These are phyloP conservation scores for Steccherinum ochraceum DNA, from an alignment of 768 basidiomycete species.

Conservation along the genomic window DNA sequence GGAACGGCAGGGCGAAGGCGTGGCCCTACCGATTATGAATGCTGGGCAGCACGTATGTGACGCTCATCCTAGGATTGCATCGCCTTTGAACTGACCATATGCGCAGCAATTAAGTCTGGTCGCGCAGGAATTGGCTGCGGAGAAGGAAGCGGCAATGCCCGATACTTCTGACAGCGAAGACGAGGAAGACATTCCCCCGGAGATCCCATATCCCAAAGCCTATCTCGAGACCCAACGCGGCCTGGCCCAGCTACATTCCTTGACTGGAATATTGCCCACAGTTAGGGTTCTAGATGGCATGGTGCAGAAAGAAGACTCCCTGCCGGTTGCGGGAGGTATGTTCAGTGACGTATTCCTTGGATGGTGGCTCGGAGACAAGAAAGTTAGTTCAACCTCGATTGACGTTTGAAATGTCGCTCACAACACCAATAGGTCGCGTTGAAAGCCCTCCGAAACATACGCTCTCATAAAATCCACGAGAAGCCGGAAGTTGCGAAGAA, in stretches of 20 bases:
- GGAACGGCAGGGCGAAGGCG: neutral
- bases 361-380: neutral
- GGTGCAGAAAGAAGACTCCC: neutral
- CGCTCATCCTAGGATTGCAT: too few species aligned
- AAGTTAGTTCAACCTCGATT: conserved; percentile 1
- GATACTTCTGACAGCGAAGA: too few species aligned
- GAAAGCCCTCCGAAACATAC: neutral
- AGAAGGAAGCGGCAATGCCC: too few species aligned
- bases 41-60: neutral
- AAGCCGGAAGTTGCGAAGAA: neutral
- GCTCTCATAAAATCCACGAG: neutral
- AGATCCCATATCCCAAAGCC: neutral
- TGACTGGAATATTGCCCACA: neutral
- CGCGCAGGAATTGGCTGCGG: too few species aligned
- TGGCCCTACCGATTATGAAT: neutral
- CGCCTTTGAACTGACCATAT: too few species aligned
- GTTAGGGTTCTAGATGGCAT: neutral
- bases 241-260: neutral
- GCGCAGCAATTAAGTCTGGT: too few species aligned
- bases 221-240: neutral
- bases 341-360: conserved; percentile 1
- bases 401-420: too few species aligned
- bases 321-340: conserved; percentile 1
- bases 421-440: conserved; percentile 1
- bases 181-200: neutral